Evolutionary conservation across 1,284 basidiomycete genomes (phyloP), one percentile per base, ranked within the genome.

Genomic region (Ustilago bromivora): DNA sequence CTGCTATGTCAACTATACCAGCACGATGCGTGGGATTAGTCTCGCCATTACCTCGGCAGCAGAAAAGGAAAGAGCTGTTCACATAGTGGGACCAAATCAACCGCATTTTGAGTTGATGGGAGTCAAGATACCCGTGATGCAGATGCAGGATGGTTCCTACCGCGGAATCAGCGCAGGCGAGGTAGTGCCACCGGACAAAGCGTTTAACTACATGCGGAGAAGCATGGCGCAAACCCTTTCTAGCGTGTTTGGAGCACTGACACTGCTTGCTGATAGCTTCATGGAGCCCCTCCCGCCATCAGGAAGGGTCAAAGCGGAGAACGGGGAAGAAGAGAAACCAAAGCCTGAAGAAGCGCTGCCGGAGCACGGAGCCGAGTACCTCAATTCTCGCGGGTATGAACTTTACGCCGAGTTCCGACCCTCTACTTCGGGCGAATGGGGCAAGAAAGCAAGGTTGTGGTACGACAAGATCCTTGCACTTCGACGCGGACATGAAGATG

Each of bases 71-170:
- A 58, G 71, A 23, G 41, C 71, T 3, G 88, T 88, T 66, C 87
- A 89, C 61, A 90, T 91, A 59, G 90, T 90, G 4, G 89, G 89
- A 15, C 92, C 92, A 40, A 90, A 92, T 10, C 96, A 98, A 87
- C 95, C 96, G 4, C 97, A 93, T 87, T 93, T 98, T 23, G 93
- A 94, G 74, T 88, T 98, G 49, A 92, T 98, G 90, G 92, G 93
- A 49, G 89, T 93, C 85, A 91, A 92, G 93, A 94, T 95, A 83
- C 93, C 94, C 0, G 90, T 98, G 12, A 94, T 91, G 87, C 91
- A 90, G 81, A 92, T 89, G 41, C 91, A 90, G 78, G 73, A 80
- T 88, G 89, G 67, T 88, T 90, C 88, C 71, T 98, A 95, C 92
- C 90, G 94, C 31, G 96, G 93, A 0, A 90, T 98, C 38, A 89